phyloP scores from a whole-genome alignment of 331 rosid genomes.

The Spiraea crenata region DNA sequence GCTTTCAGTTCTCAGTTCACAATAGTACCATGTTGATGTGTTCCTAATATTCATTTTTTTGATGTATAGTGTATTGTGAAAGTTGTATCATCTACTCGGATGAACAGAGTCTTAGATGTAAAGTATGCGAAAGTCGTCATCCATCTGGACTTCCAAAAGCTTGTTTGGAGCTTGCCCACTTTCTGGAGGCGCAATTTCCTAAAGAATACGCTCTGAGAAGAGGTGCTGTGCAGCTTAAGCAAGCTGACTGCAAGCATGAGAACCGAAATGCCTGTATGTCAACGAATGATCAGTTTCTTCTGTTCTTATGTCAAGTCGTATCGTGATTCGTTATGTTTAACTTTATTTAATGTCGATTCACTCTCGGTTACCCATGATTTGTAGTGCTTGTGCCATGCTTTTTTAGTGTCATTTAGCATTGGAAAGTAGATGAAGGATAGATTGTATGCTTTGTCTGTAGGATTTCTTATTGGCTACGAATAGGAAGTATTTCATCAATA shows the following conservation, averaged over 20 bases:
- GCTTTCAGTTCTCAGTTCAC: background rate
- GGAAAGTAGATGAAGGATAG: background rate
- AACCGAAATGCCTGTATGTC: constrained; percentile 40
- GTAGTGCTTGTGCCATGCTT: background rate
- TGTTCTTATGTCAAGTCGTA: background rate
- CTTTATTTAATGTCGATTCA: background rate
- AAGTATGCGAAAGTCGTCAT: constrained; percentile 65
- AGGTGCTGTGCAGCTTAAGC: constrained; percentile 39
- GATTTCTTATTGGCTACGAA: background rate
- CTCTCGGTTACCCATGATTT: background rate
- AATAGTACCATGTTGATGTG: constrained; percentile 1
- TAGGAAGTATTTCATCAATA: background rate
- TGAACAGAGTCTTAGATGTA: constrained; percentile 62
- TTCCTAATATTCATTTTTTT: constrained; percentile 7
- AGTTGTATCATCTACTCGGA: constrained; percentile 44
- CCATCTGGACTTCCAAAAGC: constrained; percentile 79
- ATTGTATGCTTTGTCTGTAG: background rate
- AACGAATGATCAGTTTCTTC: constrained; percentile 2
- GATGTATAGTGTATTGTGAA: constrained; percentile 61
- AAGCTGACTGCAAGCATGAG: constrained; percentile 33
- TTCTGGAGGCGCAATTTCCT: constrained; percentile 66
- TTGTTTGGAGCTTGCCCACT: constrained; percentile 62
- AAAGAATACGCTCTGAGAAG: constrained; percentile 59
- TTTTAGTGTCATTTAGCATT: background rate
- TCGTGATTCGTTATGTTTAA: background rate